Base-by-base conservation (phyloP, 352 stramenopile genomes). In the Phytophthora quininea region DNA sequence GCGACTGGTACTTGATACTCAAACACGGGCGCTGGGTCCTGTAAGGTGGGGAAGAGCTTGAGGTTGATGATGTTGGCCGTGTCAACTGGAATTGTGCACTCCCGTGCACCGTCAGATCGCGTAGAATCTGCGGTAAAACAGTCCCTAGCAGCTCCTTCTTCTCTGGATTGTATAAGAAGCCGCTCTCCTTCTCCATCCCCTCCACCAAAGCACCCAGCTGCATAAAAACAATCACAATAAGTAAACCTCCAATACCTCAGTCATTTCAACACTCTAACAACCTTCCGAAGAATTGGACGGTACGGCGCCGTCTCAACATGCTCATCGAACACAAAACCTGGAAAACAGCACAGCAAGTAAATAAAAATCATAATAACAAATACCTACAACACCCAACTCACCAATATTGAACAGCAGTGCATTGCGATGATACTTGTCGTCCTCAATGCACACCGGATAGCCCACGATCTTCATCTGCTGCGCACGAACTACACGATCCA, bases 351-450 rank as follows among this genome's bases (percentile, higher is more conserved):
- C 9, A 29, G 6, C 29, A 2, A 29, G 15, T 11, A 40, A 12
- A 3, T 46, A 24, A 46, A 14, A 46, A 49, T 49, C 29, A 8
- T 29, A 49, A 49, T 29, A 19, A 29, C 8, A 30, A 51, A 33
- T 19, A 60, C 15, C 31, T 27, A 6, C 33, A 11, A 31, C 14
- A 14, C 15, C 3, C 12, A 12, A 29, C 35, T 40, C 58, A 77
- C 70, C 86, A 54, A 97, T 92, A 65, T 96, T 97, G 68, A 96
- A 97, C 19, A 95, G 78, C 56, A 97, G 77, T 40, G 88, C 84
- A 37, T 96, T 96, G 58, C 90, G 89, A 53, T 94, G 76, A 74
- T 97, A 97, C 71, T 97, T 96, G 78, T 94, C 85, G 61, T 95
- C 88, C 60, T 95, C 88, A 32, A 96, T 96, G 67, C 84, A 96